Base-by-base conservation (phyloP, 345 rosid genomes). In the Rhodamnia rubescens region DNA sequence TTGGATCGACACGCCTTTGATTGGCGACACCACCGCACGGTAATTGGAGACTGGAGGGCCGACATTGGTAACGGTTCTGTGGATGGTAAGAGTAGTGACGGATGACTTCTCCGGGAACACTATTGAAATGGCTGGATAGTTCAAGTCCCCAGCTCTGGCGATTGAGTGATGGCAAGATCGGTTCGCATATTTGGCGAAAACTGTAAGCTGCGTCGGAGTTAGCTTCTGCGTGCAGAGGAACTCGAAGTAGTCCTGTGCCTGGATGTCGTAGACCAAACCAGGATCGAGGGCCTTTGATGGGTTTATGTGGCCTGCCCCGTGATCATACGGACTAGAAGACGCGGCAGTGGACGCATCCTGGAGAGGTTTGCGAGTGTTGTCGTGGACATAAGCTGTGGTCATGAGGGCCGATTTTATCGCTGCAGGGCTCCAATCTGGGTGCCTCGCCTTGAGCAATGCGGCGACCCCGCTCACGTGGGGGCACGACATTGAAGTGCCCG, bases 401-500 rank as follows among this genome's bases (percentile, higher is more conserved):
- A 96, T 94, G 50, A 96, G 93, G 49, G 99, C 98, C 74, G 99
- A 96, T 90, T 95, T 95, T 21, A 96, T 90, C 24, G 97, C 97
- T 1, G 99, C 95, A 1, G 98, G 96, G 53, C 98, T 94, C 99
- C 99, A 96, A 49, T 94, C 96, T 6, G 99, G 98, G 85, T 95
- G 98, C 85, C 94, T 92, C 42, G 97, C 95, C 87, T 93, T 96
- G 82, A 96, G 91, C 88, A 96, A 89, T 10, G 99, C 99, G 4
- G 98, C 99, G 4, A 95, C 88, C 32, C 99, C 99, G 53, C 99
- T 95, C 80, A 96, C 98, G 86, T 96, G 99, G 36, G 99, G 98
- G 85, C 99, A 96, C 3, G 99, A 94, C 98, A 96, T 95, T 29
- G 99, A 96, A 86, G 99, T 96, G 75, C 98, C 99, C 0, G 99